A percentile compares a stretch with the other conserved stretches of the same genome.
phyloP scores from a whole-genome alignment of 441 rosid species.

The Gossypium schwendimanii region DNA sequence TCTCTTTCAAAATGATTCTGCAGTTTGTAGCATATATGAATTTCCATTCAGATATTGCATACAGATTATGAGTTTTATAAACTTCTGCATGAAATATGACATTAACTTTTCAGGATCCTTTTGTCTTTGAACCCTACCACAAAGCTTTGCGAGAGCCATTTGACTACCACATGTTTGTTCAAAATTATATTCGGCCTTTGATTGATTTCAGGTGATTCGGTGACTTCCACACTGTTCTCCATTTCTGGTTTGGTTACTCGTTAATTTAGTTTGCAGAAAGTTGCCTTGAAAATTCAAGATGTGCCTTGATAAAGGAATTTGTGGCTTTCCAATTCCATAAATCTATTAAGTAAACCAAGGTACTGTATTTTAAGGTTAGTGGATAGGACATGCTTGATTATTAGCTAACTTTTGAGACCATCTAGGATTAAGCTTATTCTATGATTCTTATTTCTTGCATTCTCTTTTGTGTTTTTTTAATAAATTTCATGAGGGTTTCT shows the following conservation, averaged over 20 bases:
- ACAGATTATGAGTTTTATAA: conserved; percentile 14
- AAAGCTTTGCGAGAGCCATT: conserved; percentile 84
- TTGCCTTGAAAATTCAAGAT: conserved; percentile 8
- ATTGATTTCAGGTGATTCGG: conserved; percentile 72
- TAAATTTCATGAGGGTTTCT: neutral
- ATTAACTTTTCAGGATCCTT: conserved; percentile 62
- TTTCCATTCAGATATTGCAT: conserved; percentile 10
- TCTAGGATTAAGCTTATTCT: neutral
- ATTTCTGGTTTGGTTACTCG: neutral
- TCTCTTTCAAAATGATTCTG: conserved; percentile 16
- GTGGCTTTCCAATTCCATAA: conserved; percentile 8
- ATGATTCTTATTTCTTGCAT: neutral
- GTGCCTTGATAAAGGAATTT: conserved; percentile 1
- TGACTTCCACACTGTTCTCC: conserved; percentile 7
- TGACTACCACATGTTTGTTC: conserved; percentile 93
- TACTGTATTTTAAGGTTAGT: conserved; percentile 5
- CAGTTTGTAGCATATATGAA: conserved; percentile 11
- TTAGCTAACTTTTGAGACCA: neutral
- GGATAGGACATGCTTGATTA: neutral
- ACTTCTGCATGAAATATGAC: conserved; percentile 23
- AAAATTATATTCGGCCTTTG: conserved; percentile 80
- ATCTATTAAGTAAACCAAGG: neutral
- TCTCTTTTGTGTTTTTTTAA: conserved; percentile 3
- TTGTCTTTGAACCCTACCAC: conserved; percentile 71
- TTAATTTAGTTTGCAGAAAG: neutral